phyloP scores from a whole-genome alignment of 2,329 filamentous ascomycete species.

The Diaporthe helianthi region DNA sequence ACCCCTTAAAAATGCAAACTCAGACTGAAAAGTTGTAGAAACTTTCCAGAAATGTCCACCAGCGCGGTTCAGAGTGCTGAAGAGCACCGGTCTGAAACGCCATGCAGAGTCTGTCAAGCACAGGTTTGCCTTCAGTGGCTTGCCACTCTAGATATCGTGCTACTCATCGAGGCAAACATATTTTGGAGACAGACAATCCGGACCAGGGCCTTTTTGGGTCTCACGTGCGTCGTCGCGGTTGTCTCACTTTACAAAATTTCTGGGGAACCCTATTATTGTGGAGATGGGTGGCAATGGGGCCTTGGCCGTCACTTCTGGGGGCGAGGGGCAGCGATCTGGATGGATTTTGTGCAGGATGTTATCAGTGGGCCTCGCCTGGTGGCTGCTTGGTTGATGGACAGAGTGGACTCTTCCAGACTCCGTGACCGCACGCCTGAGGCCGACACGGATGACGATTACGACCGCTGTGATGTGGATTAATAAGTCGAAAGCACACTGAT shows the following conservation, averaged over 20 bases:
- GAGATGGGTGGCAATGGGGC: neutral
- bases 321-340: neutral
- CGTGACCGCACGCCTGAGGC: neutral
- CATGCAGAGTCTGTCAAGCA: neutral
- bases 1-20: neutral
- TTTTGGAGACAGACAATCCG: neutral
- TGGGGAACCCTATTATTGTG: neutral
- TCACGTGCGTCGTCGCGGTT: neutral
- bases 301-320: neutral
- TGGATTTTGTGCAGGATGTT: neutral
- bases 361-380: neutral
- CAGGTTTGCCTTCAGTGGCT: neutral
- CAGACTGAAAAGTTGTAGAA: neutral
- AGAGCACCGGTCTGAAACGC: neutral
- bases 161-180: neutral
- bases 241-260: neutral
- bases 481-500: neutral
- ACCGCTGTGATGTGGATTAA: neutral
- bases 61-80: neutral
- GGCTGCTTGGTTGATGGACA: neutral
- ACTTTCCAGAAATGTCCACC: neutral
- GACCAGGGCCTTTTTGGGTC: neutral
- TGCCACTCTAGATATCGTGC: neutral
- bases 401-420: neutral
- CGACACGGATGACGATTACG: neutral